phyloP scores from a whole-genome alignment of 768 basidiomycete species.

The Boletus reticulatus region DNA sequence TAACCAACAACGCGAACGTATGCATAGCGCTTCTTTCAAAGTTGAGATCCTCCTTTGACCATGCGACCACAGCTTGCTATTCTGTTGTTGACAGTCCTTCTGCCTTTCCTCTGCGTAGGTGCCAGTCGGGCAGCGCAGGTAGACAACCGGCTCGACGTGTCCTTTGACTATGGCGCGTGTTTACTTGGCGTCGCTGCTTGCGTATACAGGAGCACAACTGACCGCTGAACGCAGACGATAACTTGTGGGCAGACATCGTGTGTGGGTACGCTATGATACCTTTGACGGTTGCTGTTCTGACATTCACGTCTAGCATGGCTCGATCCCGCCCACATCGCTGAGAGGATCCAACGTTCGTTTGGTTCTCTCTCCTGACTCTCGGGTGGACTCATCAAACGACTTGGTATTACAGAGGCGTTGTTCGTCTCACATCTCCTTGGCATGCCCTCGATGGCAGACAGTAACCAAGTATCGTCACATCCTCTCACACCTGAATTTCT shows the following conservation, averaged over 20 bases:
- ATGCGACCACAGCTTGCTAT: slow-evolving; percentile 1
- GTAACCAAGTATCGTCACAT: background rate
- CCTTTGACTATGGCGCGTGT: background rate
- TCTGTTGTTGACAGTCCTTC: background rate
- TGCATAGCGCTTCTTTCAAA: background rate
- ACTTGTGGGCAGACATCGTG: background rate
- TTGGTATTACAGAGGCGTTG: background rate
- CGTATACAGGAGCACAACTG: background rate
- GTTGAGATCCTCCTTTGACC: background rate
- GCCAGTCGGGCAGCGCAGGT: background rate
- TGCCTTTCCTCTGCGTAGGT: background rate
- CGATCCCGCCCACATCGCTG: background rate
- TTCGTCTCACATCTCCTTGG: background rate
- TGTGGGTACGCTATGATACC: background rate
- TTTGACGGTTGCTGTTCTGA: background rate
- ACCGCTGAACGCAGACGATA: background rate
- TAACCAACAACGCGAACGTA: background rate
- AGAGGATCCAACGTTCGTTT: background rate
- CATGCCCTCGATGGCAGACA: background rate
- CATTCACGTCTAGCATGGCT: background rate
- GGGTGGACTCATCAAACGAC: background rate
- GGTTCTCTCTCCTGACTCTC: background rate
- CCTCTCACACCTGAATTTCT: background rate
- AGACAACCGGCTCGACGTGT: background rate
- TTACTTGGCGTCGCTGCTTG: background rate